A percentile compares a stretch with the other conserved stretches of the same genome.
Conservation (phyloP, 257 asterid genomes). For the Leptodermis oblonga region DNA sequence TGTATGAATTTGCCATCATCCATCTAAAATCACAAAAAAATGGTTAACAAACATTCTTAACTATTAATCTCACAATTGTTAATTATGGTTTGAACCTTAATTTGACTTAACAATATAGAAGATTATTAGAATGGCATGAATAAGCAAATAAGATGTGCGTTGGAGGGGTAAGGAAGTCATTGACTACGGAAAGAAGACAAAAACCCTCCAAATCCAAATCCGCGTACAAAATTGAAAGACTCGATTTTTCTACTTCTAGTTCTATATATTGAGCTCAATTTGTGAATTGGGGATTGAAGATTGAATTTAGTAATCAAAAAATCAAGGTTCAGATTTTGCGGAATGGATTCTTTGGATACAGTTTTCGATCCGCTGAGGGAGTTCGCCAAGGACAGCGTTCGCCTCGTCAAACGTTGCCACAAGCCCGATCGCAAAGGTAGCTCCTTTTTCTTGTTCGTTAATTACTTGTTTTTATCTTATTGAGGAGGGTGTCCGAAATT, state of each 20-base stretch:
- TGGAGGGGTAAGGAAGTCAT: not conserved
- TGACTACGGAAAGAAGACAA: not conserved
- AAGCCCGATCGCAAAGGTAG: conserved; percentile 35
- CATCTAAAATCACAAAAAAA: no score
- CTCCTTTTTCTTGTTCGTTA: no score
- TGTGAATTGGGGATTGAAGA: not conserved
- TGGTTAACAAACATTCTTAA: not conserved
- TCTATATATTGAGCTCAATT: not conserved
- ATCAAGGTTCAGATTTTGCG: no score
- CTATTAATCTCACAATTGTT: no score
- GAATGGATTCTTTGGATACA: conserved; percentile 33
- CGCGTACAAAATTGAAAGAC: not conserved
- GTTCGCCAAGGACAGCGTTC: conserved; percentile 34
- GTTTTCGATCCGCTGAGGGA: conserved; percentile 36
- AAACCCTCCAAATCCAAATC: not conserved
- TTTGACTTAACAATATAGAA: not conserved
- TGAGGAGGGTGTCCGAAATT: not conserved
- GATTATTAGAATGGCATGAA: not conserved
- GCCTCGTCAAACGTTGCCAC: conserved; percentile 38
- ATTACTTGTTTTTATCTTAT: not conserved
- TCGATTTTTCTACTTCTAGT: not conserved
- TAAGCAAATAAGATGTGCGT: not conserved
- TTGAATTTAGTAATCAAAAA: no score
- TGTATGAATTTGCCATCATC: no score
- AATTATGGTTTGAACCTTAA: not conserved